Evolutionary conservation across 106 monocot genomes (phyloP).

Genomic region (Cymbidium sinense): DNA sequence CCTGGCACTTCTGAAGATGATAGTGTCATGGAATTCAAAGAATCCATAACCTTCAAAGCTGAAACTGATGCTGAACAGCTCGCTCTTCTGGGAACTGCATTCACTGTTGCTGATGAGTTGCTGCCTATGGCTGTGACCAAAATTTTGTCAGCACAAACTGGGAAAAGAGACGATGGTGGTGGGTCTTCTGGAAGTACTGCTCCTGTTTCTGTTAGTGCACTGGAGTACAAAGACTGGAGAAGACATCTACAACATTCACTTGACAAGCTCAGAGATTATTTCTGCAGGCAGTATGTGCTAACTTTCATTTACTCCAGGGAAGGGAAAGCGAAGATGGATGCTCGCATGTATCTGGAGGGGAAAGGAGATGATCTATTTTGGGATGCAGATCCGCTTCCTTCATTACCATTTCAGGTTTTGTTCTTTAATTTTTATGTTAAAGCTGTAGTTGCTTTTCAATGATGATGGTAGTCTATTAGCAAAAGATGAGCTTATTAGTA

Average conservation of each 20-base stretch:
- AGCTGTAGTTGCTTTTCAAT: background rate
- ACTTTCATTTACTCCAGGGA: conserved; percentile 87
- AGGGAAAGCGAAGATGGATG: conserved; percentile 85
- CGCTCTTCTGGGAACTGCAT: conserved; percentile 77
- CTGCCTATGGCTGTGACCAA: conserved; percentile 62
- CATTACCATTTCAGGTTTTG: conserved; percentile 80
- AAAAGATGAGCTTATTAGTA: background rate
- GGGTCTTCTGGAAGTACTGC: conserved; percentile 23
- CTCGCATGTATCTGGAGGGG: conserved; percentile 68
- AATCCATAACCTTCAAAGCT: conserved; percentile 42
- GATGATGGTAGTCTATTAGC: background rate
- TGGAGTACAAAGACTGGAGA: conserved; percentile 82
- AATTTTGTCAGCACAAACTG: conserved; percentile 44
- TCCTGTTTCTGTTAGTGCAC: conserved; percentile 20
- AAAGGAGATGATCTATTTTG: conserved; percentile 78
- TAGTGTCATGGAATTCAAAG: conserved; percentile 41
- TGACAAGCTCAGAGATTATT: conserved; percentile 90
- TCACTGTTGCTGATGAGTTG: conserved; percentile 78
- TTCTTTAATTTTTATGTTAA: conserved; percentile 7
- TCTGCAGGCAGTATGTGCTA: conserved; percentile 88
- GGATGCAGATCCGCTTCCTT: conserved; percentile 78
- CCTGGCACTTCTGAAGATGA: conserved; percentile 84
- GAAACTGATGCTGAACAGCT: conserved; percentile 94
- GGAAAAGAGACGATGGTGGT: conserved; percentile 35
- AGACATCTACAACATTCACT: conserved; percentile 71